Evolutionary conservation across 225 moss, liverwort and hornwort species (phyloP).

Genomic region (Asterella californica): DNA sequence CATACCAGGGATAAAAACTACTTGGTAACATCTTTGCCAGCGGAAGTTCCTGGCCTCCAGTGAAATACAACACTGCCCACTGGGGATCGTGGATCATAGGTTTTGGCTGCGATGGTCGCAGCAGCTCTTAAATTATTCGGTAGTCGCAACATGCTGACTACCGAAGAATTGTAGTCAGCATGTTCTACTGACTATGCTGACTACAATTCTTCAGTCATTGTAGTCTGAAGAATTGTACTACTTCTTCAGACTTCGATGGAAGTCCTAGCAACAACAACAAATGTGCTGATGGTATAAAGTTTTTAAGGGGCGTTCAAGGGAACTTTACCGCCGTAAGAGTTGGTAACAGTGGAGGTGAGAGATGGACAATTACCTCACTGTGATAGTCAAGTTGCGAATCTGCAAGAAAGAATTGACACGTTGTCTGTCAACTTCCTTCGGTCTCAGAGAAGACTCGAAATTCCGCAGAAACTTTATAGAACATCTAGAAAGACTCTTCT

Average conservation of each 20-base stretch:
- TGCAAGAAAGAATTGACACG: slow-evolving; percentile 19
- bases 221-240: background rate
- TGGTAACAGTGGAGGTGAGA: background rate
- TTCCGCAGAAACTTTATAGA: background rate
- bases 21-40: background rate
- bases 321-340: background rate
- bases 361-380: slow-evolving; percentile 52
- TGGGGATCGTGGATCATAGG: too few relatives aligned
- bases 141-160: background rate
- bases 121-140: background rate
- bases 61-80: background rate
- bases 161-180: too few relatives aligned
- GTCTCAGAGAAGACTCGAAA: background rate
- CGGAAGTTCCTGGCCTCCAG: background rate
- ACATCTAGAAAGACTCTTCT: background rate
- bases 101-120: background rate
- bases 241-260: background rate
- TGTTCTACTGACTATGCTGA: too few relatives aligned
- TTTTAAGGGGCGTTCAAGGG: background rate
- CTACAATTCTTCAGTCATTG: too few relatives aligned
- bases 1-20: background rate
- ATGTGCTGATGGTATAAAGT: too few relatives aligned
- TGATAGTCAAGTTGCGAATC: slow-evolving; percentile 92
- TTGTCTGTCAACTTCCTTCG: background rate
- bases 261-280: too few relatives aligned